Percentiles rank a stretch among this genome's conserved stretches.
These are phyloP conservation scores for Vaccinium corymbosum DNA, from an alignment of 148 eudicot genomes.

Conservation along the genomic window DNA sequence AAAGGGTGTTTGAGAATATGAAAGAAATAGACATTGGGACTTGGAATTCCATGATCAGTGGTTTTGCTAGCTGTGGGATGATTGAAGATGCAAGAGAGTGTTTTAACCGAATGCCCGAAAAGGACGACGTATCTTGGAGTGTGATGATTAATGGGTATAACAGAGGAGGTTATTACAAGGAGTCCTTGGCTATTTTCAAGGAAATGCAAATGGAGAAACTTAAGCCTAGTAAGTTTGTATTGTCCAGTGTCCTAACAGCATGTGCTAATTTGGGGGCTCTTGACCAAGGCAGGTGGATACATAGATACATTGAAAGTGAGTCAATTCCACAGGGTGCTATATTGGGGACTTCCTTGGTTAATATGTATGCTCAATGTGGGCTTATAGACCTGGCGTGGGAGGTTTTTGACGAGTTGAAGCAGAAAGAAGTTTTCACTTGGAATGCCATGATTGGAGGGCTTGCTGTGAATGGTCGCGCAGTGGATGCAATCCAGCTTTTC, in stretches of 20 bases:
- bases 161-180: slow-evolving; percentile 26
- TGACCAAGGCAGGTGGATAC: slow-evolving; percentile 45
- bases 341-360: slow-evolving; percentile 39
- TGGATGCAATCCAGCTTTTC: slow-evolving; percentile 36
- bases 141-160: slow-evolving; percentile 41
- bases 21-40: slow-evolving; percentile 25
- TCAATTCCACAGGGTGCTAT: slow-evolving; percentile 26
- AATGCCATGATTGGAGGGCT: slow-evolving; percentile 50
- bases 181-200: slow-evolving; percentile 31
- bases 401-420: slow-evolving; percentile 30
- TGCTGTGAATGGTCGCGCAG: slow-evolving; percentile 32
- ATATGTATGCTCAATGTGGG: slow-evolving; percentile 49
- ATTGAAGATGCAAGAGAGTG: slow-evolving; percentile 25
- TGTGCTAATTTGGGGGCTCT: slow-evolving; percentile 42
- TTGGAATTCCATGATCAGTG: slow-evolving; percentile 41
- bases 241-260: slow-evolving; percentile 32
- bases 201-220: slow-evolving; percentile 33
- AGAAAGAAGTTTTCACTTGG: slow-evolving; percentile 32
- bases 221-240: slow-evolving; percentile 24
- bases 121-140: slow-evolving; percentile 46
- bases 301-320: slow-evolving; percentile 25
- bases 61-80: slow-evolving; percentile 26
- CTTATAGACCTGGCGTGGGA: slow-evolving; percentile 33
- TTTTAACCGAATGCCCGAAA: slow-evolving; percentile 33
- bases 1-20: slow-evolving; percentile 25